A percentile compares a stretch with the other conserved stretches of the same genome.
Evolutionary conservation across 176 grass and related monocot genomes (phyloP).

Genomic region (Stipa capillata): DNA sequence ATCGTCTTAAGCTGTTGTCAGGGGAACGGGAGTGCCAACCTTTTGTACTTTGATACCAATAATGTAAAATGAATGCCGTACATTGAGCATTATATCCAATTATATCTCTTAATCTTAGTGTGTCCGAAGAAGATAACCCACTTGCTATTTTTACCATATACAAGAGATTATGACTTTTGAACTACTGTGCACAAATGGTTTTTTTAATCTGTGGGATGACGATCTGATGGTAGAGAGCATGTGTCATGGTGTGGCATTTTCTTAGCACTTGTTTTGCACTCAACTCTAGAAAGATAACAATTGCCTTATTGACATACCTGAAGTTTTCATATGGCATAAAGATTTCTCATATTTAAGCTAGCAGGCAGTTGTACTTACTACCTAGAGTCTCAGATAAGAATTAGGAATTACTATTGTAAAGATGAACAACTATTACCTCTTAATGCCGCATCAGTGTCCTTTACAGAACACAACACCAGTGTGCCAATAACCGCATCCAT

Average conservation of each 20-base stretch:
- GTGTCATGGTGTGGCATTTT: not conserved
- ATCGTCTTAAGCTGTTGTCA: no score
- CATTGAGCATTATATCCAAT: not conserved
- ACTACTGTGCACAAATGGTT: not conserved
- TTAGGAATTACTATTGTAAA: not conserved
- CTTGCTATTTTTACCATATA: not conserved
- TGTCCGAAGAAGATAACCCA: not conserved
- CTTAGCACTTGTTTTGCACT: not conserved
- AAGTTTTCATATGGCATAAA: not conserved
- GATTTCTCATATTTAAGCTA: not conserved
- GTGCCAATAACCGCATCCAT: conserved; percentile 83
- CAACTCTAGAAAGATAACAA: no score
- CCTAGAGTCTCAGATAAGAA: no score
- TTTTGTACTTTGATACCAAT: no score
- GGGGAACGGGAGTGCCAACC: no score
- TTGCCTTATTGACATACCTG: not conserved
- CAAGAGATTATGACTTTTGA: not conserved
- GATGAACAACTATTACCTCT: conserved; percentile 33
- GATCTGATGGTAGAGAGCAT: not conserved
- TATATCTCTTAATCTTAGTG: not conserved
- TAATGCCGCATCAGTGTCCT: conserved; percentile 39
- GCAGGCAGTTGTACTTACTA: not conserved
- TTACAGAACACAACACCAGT: conserved; percentile 76
- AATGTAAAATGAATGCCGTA: not conserved
- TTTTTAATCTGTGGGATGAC: not conserved